A percentile compares a stretch with the other conserved stretches of the same genome.
Evolutionary conservation across 202 grass and related monocot genomes (phyloP).

Genomic region (Panicum hallii): DNA sequence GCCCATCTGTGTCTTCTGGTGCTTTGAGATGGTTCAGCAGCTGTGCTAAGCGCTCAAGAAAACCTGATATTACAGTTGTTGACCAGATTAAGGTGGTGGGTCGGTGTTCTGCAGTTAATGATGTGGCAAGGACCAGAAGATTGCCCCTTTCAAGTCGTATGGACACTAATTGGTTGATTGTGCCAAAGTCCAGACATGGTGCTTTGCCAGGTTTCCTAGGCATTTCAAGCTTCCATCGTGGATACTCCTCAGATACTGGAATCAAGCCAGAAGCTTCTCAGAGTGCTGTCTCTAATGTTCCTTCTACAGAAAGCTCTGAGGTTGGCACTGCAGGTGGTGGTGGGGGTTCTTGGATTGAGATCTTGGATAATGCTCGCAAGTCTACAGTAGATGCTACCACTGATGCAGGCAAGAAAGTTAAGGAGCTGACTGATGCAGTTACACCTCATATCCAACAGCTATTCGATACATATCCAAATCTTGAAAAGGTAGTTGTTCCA

Average conservation of each 20-base stretch:
- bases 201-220: constrained; percentile 42
- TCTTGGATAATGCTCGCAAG: constrained; percentile 58
- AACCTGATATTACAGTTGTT: constrained; percentile 26
- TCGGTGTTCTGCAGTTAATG: constrained; percentile 43
- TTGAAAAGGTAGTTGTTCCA: constrained; percentile 83
- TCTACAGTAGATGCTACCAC: constrained; percentile 61
- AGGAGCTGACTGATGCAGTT: constrained; percentile 64
- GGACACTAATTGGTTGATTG: constrained; percentile 41
- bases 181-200: constrained; percentile 48
- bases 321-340: constrained; percentile 45
- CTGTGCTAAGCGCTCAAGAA: constrained; percentile 39
- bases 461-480: constrained; percentile 73
- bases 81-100: constrained; percentile 29
- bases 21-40: constrained; percentile 43
- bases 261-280: constrained; percentile 52
- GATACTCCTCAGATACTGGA: constrained; percentile 69
- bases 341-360: constrained; percentile 56
- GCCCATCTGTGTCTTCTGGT: constrained; percentile 38
- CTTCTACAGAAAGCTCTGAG: constrained; percentile 51
- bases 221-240: constrained; percentile 44
- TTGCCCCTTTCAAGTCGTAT: constrained; percentile 42
- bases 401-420: constrained; percentile 61
- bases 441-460: constrained; percentile 70
- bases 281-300: constrained; percentile 45
- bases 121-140: constrained; percentile 39